Percentiles rank a stretch among this genome's conserved stretches.
Evolutionary conservation across 768 basidiomycete genomes (phyloP).

Genomic region (Sporobolomyces phaffii): DNA sequence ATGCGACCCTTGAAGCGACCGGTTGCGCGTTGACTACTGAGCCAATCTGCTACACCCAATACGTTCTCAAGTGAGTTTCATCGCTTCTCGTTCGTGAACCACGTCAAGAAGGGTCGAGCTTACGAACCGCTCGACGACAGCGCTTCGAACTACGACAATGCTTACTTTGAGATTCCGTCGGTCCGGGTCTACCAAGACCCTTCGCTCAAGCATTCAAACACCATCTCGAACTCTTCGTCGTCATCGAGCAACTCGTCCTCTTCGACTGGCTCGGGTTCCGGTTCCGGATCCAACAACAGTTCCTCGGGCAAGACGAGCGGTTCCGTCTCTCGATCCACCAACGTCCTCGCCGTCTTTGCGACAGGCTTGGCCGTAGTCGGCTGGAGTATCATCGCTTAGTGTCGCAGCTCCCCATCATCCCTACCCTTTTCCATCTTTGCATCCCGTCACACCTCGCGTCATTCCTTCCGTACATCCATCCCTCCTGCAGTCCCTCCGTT

Average conservation of each 20-base stretch:
- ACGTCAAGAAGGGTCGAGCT: no score
- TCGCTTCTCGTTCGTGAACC: background rate
- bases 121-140: no score
- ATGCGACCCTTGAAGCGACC: constrained; percentile 56
- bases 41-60: constrained; percentile 55
- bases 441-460: no score
- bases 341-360: background rate
- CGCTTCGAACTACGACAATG: constrained; percentile 57
- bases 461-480: no score
- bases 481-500: no score
- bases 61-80: constrained; percentile 54
- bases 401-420: no score
- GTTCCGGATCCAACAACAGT: background rate
- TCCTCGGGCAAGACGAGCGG: background rate
- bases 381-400: background rate
- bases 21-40: constrained; percentile 52
- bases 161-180: constrained; percentile 67
- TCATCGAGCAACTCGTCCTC: background rate
- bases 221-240: background rate
- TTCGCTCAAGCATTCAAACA: background rate
- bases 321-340: background rate
- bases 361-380: background rate
- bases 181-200: constrained; percentile 53
- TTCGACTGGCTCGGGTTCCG: background rate
- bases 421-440: no score